Conservation (phyloP, 2,329 filamentous ascomycete species). For the Ascochyta viciae-villosae region DNA sequence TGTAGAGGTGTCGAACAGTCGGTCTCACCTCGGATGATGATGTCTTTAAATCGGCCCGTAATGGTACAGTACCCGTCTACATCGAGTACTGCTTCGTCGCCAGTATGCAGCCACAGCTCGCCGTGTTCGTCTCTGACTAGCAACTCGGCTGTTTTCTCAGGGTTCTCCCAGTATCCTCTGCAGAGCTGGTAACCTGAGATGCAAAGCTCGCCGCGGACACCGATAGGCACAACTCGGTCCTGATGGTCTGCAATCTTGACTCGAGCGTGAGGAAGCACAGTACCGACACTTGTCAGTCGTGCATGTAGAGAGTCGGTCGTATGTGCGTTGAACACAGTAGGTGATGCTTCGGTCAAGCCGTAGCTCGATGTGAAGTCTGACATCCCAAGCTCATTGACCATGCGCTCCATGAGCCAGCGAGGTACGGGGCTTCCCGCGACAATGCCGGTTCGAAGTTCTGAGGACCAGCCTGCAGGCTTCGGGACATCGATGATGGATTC, state of each 20-base stretch:
- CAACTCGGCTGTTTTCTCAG: conserved; percentile 76
- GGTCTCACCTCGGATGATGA: conserved; percentile 70
- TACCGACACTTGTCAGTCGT: conserved; percentile 75
- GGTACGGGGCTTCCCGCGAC: conserved; percentile 81
- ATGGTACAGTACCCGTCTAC: conserved; percentile 69
- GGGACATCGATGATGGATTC: conserved; percentile 65
- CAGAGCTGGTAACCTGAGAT: conserved; percentile 80
- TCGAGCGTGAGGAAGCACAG: conserved; percentile 73
- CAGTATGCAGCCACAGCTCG: conserved; percentile 50
- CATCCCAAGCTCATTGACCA: conserved; percentile 77
- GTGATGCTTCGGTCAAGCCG: conserved; percentile 77
- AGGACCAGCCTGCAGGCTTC: conserved; percentile 54
- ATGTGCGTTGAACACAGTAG: conserved; percentile 82
- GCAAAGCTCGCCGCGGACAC: conserved; percentile 75
- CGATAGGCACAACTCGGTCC: conserved; percentile 71
- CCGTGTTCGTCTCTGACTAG: conserved; percentile 70
- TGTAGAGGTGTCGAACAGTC: not conserved
- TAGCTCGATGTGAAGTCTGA: conserved; percentile 67
- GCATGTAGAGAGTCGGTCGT: conserved; percentile 73
- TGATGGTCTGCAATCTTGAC: conserved; percentile 79
- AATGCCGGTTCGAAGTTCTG: conserved; percentile 72
- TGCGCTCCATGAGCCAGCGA: conserved; percentile 73
- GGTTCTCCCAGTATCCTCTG: conserved; percentile 69
- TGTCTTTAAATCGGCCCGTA: conserved; percentile 79
- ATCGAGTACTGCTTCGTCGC: conserved; percentile 50